Evolutionary conservation across 2,329 filamentous ascomycete genomes (phyloP), one percentile per base, ranked within the genome.

Genomic region (Lecanosticta acicola): DNA sequence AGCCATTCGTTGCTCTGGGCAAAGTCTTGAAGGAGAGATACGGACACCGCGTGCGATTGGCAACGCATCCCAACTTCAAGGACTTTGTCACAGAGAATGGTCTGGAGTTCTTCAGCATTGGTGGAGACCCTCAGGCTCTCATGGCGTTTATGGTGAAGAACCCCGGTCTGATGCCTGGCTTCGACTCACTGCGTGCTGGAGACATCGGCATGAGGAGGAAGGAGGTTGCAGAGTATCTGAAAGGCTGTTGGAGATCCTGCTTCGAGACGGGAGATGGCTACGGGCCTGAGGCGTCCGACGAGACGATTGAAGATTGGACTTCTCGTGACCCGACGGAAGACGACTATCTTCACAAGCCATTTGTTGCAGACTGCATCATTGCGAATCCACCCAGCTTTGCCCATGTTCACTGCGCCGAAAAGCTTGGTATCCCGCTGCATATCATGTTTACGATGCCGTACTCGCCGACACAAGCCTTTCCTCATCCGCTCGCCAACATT

Each of bases 371-470:
- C 66, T 83, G 79, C 41, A 87, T 89, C 54, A 86, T 88, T 56
- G 84, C 85, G 2, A 88, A 89, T 49, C 85, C 85, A 2, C 85
- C 85, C 0, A 85, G 82, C 57, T 88, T 87, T 66, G 84, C 83
- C 0, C 84, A 88, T 57, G 73, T 88, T 2, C 85, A 89, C 58
- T 77, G 83, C 48, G 85, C 85, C 0, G 83, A 89, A 65, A 85
- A 84, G 64, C 66, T 88, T 57, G 84, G 83, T 0, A 80, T 88
- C 39, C 85, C 85, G 0, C 61, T 88, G 7, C 85, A 89, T 57
- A 80, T 94, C 66, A 94, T 94, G 85, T 95, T 94, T 68, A 95
- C 89, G 1, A 94, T 95, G 87, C 89, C 89, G 0, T 94, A 87
- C 84, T 86, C 86, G 1, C 84, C 88, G 0, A 94, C 89, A 0